Percentiles rank a stretch among this genome's conserved stretches.
These are phyloP conservation scores for Truncatella angustata DNA, from an alignment of 2,329 filamentous ascomycete genomes.

Conservation along the genomic window DNA sequence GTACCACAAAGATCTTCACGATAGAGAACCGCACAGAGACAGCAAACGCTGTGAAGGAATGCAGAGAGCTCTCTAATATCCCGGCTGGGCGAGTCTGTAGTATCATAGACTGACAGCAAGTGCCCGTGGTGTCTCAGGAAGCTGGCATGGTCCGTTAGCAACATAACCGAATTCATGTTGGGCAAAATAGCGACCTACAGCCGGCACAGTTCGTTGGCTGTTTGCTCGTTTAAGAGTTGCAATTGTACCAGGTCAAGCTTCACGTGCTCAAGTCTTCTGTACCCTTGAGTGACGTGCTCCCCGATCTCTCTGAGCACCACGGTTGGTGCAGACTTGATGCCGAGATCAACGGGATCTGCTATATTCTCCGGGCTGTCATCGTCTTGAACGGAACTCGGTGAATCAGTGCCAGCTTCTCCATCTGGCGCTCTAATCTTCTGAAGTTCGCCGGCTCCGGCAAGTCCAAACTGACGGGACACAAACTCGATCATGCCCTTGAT, in stretches of 20 bases:
- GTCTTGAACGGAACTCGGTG: slow-evolving; percentile 13
- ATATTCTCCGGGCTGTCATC: slow-evolving; percentile 24
- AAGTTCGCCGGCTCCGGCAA: slow-evolving; percentile 4
- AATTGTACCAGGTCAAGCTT: slow-evolving; percentile 29
- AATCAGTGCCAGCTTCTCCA: slow-evolving; percentile 1
- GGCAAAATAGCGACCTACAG: slow-evolving; percentile 20
- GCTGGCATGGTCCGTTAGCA: slow-evolving; percentile 13
- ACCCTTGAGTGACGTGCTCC: slow-evolving; percentile 25
- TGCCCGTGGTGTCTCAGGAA: slow-evolving; percentile 29
- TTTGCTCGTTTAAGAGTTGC: slow-evolving; percentile 28
- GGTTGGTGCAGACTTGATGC: slow-evolving; percentile 28
- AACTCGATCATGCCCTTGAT: slow-evolving; percentile 13
- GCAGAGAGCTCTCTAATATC: slow-evolving; percentile 32
- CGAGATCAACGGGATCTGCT: slow-evolving; percentile 27
- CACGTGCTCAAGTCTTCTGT: slow-evolving; percentile 24
- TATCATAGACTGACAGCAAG: slow-evolving; percentile 23
- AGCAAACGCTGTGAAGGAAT: slow-evolving; percentile 39
- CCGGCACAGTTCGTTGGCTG: slow-evolving; percentile 26
- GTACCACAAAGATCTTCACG: slow-evolving; percentile 28
- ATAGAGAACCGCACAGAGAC: slow-evolving; percentile 36
- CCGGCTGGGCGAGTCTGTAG: slow-evolving; percentile 30
- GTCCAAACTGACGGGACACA: slow-evolving; percentile 12
- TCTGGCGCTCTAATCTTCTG: not conserved
- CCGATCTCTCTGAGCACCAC: slow-evolving; percentile 30
- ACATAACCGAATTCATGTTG: too few species aligned